Evolutionary conservation across 371 early-diverging fungal species (phyloP).

Genomic region (Mortierella sp.): DNA sequence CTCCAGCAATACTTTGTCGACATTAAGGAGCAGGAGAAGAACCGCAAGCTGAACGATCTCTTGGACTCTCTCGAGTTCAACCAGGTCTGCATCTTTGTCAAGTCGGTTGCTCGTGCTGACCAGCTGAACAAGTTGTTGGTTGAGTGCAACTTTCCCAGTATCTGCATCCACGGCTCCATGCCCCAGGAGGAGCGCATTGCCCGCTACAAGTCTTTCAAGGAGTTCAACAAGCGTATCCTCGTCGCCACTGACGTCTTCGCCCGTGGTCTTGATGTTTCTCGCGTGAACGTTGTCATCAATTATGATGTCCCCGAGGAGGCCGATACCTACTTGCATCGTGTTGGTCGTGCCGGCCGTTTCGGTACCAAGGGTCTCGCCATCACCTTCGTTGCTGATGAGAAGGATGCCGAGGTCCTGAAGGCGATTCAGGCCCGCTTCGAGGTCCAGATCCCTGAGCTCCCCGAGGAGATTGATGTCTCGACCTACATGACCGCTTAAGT

Average conservation of each 20-base stretch:
- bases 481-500: conserved; percentile 68
- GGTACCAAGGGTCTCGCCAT: conserved; percentile 99
- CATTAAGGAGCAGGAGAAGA: conserved; percentile 90
- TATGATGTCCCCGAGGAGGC: conserved; percentile 98
- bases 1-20: conserved; percentile 96
- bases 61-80: conserved; percentile 95
- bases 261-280: conserved; percentile 99
- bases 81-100: conserved; percentile 98
- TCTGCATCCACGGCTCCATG: conserved; percentile 94
- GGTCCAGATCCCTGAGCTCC: conserved; percentile 91
- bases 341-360: conserved; percentile 99
- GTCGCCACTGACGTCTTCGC: conserved; percentile 99
- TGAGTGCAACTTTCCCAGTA: conserved; percentile 94
- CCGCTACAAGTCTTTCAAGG: conserved; percentile 96
- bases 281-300: conserved; percentile 99
- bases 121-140: conserved; percentile 89
- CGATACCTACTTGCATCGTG: conserved; percentile 97
- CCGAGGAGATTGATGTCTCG: conserved; percentile 88
- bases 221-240: conserved; percentile 94
- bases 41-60: conserved; percentile 93
- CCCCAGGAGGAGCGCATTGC: conserved; percentile 91
- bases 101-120: conserved; percentile 89
- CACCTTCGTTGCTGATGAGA: conserved; percentile 94
- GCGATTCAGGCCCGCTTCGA: conserved; percentile 97
- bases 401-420: conserved; percentile 85